A percentile compares a stretch with the other conserved stretches of the same genome.
phyloP scores from a whole-genome alignment of 164 flowering plant genomes.

The Chimonanthus praecox region DNA sequence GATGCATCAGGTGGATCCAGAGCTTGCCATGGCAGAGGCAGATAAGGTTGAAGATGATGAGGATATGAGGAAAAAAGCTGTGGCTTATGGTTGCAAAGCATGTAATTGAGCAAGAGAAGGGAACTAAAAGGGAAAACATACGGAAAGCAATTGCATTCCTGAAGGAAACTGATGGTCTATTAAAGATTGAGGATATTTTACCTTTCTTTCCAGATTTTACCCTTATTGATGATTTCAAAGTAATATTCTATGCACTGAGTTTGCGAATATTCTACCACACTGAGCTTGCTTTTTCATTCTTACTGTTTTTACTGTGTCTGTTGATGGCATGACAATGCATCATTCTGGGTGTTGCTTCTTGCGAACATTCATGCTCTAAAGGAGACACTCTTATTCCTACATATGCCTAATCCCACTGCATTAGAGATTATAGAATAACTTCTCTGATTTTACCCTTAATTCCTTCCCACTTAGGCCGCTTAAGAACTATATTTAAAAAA shows the following conservation, averaged over 20 bases:
- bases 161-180: constrained; percentile 94
- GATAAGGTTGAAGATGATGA: constrained; percentile 99
- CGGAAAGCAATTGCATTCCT: constrained; percentile 97
- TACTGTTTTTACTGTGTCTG: neutral
- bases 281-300: neutral
- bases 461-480: too few species aligned
- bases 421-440: too few species aligned
- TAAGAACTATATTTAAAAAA: too few species aligned
- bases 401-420: neutral
- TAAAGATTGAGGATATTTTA: constrained; percentile 95
- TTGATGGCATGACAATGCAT: neutral
- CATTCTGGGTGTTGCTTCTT: too few species aligned
- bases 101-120: constrained; percentile 95
- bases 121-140: constrained; percentile 95
- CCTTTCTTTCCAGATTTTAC: constrained; percentile 99
- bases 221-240: constrained; percentile 96
- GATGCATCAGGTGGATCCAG: constrained; percentile 76
- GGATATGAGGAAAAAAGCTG: constrained; percentile 92
- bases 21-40: constrained; percentile 99
- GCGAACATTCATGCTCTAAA: too few species aligned
- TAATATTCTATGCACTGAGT: constrained; percentile 18
- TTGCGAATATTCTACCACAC: neutral
- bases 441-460: too few species aligned
- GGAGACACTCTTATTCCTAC: neutral
- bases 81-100: constrained; percentile 99